Conservation (phyloP, 1,139 yeast species). For the Yamadazyma jaroonii region DNA sequence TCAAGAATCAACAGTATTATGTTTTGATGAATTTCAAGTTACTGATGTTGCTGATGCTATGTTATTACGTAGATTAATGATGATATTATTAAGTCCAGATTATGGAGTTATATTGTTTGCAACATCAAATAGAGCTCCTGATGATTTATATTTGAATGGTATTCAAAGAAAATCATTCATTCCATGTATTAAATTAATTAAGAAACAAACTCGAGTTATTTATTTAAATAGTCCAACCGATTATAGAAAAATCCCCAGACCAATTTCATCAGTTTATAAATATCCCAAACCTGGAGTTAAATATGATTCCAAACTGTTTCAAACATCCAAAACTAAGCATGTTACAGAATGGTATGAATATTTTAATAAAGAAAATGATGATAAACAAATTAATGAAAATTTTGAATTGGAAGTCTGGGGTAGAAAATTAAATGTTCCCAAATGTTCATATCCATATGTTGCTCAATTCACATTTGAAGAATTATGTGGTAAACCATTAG, state of each 20-base stretch:
- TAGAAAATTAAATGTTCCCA: conserved; percentile 71
- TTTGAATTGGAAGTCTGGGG: conserved; percentile 77
- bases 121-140: conserved; percentile 94
- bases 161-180: conserved; percentile 87
- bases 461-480: conserved; percentile 88
- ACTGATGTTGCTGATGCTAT: conserved; percentile 98
- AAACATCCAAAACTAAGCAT: conserved; percentile 59
- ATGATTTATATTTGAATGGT: conserved; percentile 88
- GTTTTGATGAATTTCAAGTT: conserved; percentile 95
- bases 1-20: conserved; percentile 67
- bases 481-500: conserved; percentile 80
- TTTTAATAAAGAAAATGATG: conserved; percentile 50
- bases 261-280: conserved; percentile 77
- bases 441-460: conserved; percentile 70
- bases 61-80: conserved; percentile 76
- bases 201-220: conserved; percentile 70
- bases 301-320: conserved; percentile 51
- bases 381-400: conserved; percentile 30
- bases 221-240: conserved; percentile 89
- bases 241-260: conserved; percentile 84
- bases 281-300: conserved; percentile 64
- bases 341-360: conserved; percentile 73
- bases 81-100: conserved; percentile 57
- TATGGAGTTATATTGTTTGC: conserved; percentile 88
- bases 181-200: conserved; percentile 84